Base-by-base conservation (phyloP, 331 rosid species). In the Rhamnella rubrinervis region DNA sequence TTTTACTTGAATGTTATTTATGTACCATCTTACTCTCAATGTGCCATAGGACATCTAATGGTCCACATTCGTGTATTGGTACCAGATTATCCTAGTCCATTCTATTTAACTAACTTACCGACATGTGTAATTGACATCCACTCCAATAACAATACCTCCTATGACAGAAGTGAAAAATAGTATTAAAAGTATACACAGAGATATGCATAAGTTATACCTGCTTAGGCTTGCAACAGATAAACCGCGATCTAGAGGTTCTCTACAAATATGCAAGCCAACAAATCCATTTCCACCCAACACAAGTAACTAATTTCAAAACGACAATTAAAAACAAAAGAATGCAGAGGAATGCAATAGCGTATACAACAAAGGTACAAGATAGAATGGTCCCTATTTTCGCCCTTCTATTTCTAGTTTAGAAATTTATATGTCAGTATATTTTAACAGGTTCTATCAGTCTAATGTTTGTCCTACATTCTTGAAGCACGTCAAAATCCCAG, bases 241-340 rank as follows among this genome's bases (percentile, higher is more conserved):
- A 20, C 95, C 97, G 28, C 53, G 89, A 35, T 80, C 82, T 26
- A 93, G 71, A 31, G 97, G 97, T 77, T 88, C 98, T 75, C 78
- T 82, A 74, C 96, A 89, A 46, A 93, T 37, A 75, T 91, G 96
- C 26, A 96, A 93, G 73, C 98, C 98, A 74, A 93, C 96, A 80
- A 93, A 93, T 63, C 98, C 98, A 80, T 87, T 93, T 78, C 98
- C 96, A 73, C 98, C 98, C 91, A 95, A 78, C 77, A 95, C 97
- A 78, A 95, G 96, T 79, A 95, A 80, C 98, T 95, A 80, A 64
- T 68, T 70, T 18, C 50, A 71, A 77, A 62, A 66, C 35, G 59
- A 50, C 61, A 80, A 59, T 68, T 73, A 21, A 28, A 77, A 47
- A 53, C 44, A 51, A 10, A 76, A 23, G 75, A 63, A 15, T 57